Percentiles rank a stretch among this genome's conserved stretches.
Conservation (phyloP, 208 protist genomes). For the Wallacemonas sp. region DNA sequence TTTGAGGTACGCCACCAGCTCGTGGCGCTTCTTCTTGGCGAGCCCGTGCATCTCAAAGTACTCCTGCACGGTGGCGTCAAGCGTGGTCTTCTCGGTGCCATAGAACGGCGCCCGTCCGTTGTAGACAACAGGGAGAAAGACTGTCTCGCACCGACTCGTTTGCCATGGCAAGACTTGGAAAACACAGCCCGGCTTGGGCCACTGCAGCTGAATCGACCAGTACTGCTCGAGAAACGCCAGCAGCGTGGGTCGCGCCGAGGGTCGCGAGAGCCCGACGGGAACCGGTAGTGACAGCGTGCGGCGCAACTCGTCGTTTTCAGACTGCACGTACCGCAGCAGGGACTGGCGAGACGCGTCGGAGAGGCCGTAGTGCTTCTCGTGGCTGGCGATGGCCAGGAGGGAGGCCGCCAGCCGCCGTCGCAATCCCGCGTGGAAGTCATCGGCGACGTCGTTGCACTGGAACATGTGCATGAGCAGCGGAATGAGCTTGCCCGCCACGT, state of each 20-base stretch:
- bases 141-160: constrained; percentile 20
- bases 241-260: constrained; percentile 24
- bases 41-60: constrained; percentile 81
- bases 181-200: constrained; percentile 83
- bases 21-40: constrained; percentile 31
- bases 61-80: constrained; percentile 68
- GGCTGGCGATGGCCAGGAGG: constrained; percentile 50
- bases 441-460: constrained; percentile 29
- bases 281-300: neutral
- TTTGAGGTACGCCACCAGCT: constrained; percentile 57
- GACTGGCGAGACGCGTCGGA: constrained; percentile 45
- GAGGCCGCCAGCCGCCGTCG: constrained; percentile 56
- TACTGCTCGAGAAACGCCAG: constrained; percentile 47
- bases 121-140: constrained; percentile 85
- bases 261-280: neutral
- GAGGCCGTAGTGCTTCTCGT: constrained; percentile 74
- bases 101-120: constrained; percentile 48
- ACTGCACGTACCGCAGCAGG: constrained; percentile 34
- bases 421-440: constrained; percentile 41
- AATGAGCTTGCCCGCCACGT: constrained; percentile 68
- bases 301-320: constrained; percentile 28
- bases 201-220: constrained; percentile 71
- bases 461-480: constrained; percentile 71
- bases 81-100: constrained; percentile 50
- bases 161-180: constrained; percentile 38